Percentiles rank a stretch among this genome's conserved stretches.
phyloP scores from a whole-genome alignment of 2,329 filamentous ascomycete species.

The Beauveria scarabaeidicola region DNA sequence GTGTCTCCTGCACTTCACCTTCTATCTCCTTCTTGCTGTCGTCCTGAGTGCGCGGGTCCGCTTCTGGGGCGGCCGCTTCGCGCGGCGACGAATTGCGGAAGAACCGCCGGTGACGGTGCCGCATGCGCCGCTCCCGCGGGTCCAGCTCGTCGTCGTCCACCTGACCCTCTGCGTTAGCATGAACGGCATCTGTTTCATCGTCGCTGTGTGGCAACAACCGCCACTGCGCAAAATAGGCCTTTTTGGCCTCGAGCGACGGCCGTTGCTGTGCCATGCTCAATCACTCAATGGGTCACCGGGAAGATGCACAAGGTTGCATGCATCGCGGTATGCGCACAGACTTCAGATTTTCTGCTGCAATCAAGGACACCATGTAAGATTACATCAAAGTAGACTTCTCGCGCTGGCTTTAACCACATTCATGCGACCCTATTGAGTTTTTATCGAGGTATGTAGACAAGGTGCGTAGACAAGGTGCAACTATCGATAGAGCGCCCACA shows the following conservation, averaged over 20 bases:
- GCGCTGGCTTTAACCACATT: no score
- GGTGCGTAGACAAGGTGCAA: neutral
- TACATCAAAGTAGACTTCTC: neutral
- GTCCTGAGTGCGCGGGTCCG: no score
- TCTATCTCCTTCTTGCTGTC: no score
- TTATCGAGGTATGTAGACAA: no score
- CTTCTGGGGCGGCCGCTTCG: neutral
- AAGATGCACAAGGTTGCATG: neutral
- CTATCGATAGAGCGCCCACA: no score
- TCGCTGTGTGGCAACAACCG: slow-evolving; percentile 25
- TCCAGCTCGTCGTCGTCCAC: slow-evolving; percentile 23
- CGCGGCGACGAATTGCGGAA: slow-evolving; percentile 14
- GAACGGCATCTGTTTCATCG: slow-evolving; percentile 15
- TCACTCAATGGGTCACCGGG: neutral
- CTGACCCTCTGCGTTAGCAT: neutral
- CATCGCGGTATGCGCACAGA: neutral
- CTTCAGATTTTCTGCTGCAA: neutral
- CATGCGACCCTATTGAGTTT: no score
- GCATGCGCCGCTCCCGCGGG: slow-evolving; percentile 24
- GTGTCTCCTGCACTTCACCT: neutral
- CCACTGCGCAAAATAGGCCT: slow-evolving; percentile 37
- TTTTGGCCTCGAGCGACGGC: slow-evolving; percentile 31
- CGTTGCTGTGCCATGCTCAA: slow-evolving; percentile 16
- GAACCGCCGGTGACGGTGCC: slow-evolving; percentile 23
- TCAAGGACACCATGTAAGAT: neutral